A percentile compares a stretch with the other conserved stretches of the same genome.
Evolutionary conservation across 116 monocot genomes (phyloP).

Genomic region (Phalaenopsis hybrid): DNA sequence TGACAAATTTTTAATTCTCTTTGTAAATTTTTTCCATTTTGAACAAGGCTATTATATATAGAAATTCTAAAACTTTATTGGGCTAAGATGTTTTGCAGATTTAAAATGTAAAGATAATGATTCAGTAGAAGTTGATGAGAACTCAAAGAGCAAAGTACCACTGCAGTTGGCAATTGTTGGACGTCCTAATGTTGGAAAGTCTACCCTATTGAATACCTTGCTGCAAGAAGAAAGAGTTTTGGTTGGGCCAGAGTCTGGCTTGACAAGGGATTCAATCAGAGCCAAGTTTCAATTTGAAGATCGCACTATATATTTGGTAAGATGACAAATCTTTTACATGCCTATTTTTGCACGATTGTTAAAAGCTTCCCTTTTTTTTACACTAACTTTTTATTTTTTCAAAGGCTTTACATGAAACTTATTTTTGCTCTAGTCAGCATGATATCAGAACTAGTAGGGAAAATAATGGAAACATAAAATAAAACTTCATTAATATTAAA

Average conservation of each 20-base stretch:
- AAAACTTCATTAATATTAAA: too few relatives aligned
- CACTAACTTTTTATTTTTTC: background rate
- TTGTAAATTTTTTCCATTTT: slow-evolving; percentile 6
- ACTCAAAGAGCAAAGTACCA: slow-evolving; percentile 35
- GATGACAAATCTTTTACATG: slow-evolving; percentile 10
- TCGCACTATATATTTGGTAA: slow-evolving; percentile 90
- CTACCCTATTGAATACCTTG: slow-evolving; percentile 77
- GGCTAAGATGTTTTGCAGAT: slow-evolving; percentile 22
- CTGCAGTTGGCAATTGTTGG: slow-evolving; percentile 97
- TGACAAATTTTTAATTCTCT: background rate
- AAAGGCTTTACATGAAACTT: background rate
- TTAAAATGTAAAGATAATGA: slow-evolving; percentile 29
- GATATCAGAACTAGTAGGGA: too few relatives aligned
- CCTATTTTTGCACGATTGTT: background rate
- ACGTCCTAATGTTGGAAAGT: slow-evolving; percentile 98
- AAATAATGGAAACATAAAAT: too few relatives aligned
- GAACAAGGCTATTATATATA: background rate
- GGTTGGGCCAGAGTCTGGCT: slow-evolving; percentile 95
- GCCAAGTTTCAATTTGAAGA: slow-evolving; percentile 84
- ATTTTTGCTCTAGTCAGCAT: background rate
- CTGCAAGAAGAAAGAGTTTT: slow-evolving; percentile 90
- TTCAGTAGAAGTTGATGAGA: slow-evolving; percentile 30
- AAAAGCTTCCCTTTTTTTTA: background rate
- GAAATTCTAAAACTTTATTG: background rate
- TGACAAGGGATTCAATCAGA: slow-evolving; percentile 95